Conservation (phyloP, 768 basidiomycete species). For the Boletus reticuloceps region DNA sequence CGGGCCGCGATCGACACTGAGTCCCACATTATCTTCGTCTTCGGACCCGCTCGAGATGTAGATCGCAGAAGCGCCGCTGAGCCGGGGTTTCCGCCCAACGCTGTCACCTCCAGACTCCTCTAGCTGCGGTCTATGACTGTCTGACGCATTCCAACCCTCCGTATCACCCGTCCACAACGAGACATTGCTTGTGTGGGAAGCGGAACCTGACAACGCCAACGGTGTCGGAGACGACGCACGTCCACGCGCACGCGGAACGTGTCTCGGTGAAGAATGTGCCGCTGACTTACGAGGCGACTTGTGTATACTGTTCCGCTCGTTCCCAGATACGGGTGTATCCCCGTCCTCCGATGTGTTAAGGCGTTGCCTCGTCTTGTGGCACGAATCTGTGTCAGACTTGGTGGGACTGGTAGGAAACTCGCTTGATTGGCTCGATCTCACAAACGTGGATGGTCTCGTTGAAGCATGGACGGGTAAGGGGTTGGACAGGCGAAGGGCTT, state of each 20-base stretch:
- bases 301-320: conserved; percentile 3
- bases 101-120: no score
- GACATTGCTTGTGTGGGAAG: neutral
- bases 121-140: neutral
- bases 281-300: conserved; percentile 28
- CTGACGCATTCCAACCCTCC: neutral
- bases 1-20: neutral
- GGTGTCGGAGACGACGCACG: conserved; percentile 16
- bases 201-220: neutral
- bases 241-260: neutral
- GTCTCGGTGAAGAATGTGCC: conserved; percentile 25
- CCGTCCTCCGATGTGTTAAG: neutral
- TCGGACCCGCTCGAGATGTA: conserved; percentile 30
- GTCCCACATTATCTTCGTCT: conserved; percentile 6
- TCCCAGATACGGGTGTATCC: conserved; percentile 1
- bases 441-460: neutral
- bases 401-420: conserved; percentile 17
- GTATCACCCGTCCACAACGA: neutral
- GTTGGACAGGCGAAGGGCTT: conserved; percentile 12
- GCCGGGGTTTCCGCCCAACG: conserved; percentile 1
- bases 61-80: conserved; percentile 17
- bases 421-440: neutral
- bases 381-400: neutral
- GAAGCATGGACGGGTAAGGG: neutral
- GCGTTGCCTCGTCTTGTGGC: neutral